Evolutionary conservation across 176 grass and related monocot species (phyloP).

Genomic region (Tuctoria greenei): DNA sequence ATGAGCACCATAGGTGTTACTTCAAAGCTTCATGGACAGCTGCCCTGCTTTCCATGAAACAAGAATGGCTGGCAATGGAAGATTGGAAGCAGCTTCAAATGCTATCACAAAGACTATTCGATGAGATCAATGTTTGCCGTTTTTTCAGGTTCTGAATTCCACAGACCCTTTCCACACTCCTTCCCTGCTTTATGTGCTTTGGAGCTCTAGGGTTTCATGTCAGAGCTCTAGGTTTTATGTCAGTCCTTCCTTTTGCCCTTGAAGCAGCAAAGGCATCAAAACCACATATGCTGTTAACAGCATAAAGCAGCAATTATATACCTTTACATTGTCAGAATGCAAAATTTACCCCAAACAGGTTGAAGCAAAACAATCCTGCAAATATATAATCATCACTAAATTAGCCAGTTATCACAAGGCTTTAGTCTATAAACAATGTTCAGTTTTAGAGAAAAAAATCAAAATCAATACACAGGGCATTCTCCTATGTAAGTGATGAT

Average conservation of each 20-base stretch:
- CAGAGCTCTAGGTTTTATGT: no score
- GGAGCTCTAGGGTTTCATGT: constrained; percentile 14
- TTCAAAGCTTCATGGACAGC: neutral
- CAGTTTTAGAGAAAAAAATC: constrained; percentile 1
- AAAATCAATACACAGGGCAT: neutral
- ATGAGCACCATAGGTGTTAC: neutral
- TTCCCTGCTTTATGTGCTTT: constrained; percentile 4
- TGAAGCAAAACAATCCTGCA: constrained; percentile 43
- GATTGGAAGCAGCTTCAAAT: neutral
- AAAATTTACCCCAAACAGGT: neutral
- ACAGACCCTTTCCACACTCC: neutral
- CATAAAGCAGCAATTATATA: constrained; percentile 21
- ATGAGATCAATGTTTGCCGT: constrained; percentile 16
- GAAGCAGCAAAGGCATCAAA: neutral
- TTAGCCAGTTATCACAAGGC: neutral
- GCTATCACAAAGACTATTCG: neutral
- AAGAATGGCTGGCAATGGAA: neutral
- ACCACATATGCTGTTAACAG: constrained; percentile 16
- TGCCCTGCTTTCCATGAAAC: neutral
- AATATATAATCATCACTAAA: neutral
- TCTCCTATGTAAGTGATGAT: neutral
- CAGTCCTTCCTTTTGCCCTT: no score
- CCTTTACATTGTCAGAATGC: constrained; percentile 24
- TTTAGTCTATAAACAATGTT: constrained; percentile 7
- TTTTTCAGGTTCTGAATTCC: constrained; percentile 13